phyloP scores from a whole-genome alignment of 768 basidiomycete species.

The Lactarius sp. region DNA sequence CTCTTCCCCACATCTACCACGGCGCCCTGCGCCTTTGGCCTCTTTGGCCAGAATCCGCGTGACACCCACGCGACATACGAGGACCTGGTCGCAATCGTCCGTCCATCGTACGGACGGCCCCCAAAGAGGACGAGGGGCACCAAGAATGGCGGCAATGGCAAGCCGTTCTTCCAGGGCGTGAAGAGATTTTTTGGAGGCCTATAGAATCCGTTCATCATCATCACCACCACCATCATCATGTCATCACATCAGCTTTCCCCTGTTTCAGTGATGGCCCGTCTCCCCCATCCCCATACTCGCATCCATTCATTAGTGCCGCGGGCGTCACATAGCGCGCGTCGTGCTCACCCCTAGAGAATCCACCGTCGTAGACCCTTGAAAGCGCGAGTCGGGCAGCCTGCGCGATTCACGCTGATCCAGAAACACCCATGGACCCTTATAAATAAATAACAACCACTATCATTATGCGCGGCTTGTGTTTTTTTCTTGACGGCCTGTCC shows the following conservation, averaged over 20 bases:
- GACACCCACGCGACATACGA: conserved; percentile 14
- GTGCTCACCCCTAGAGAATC: background rate
- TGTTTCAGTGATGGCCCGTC: background rate
- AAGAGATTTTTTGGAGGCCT: conserved; percentile 9
- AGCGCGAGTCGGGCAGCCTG: background rate
- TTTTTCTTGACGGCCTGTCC: background rate
- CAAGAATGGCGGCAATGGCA: background rate
- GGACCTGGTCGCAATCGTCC: conserved; percentile 8
- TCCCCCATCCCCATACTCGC: background rate
- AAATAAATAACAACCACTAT: background rate
- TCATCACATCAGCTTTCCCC: background rate
- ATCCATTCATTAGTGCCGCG: background rate
- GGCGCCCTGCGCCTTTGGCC: conserved; percentile 17
- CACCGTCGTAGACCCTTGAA: background rate
- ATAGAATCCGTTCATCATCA: background rate
- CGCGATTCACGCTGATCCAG: background rate
- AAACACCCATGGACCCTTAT: background rate
- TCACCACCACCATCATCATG: too few relatives aligned
- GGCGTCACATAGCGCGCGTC: background rate
- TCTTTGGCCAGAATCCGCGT: conserved; percentile 23
- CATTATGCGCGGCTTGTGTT: background rate
- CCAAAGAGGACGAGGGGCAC: background rate
- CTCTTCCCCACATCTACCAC: conserved; percentile 16
- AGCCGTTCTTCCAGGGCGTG: conserved; percentile 4
- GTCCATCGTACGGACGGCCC: background rate